Percentiles rank a stretch among this genome's conserved stretches.
phyloP scores from a whole-genome alignment of 768 basidiomycete genomes.

The Sistotremastrum niveocremeum region DNA sequence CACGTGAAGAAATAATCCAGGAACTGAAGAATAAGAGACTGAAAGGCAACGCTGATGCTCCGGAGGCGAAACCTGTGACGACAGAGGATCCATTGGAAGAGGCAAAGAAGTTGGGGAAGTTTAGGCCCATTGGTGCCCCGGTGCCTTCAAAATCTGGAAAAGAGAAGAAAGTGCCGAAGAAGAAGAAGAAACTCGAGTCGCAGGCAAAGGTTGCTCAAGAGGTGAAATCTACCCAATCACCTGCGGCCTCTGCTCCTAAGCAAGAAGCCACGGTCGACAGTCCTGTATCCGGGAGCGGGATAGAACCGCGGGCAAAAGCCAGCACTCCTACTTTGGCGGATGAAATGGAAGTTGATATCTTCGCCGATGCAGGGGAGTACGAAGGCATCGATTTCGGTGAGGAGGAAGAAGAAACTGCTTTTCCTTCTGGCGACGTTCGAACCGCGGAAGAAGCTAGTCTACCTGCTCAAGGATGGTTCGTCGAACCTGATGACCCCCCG shows the following conservation, averaged over 20 bases:
- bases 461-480: background rate
- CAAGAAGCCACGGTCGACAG: constrained; percentile 5
- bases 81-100: constrained; percentile 9
- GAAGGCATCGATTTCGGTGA: constrained; percentile 47
- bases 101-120: constrained; percentile 22
- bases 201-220: constrained; percentile 1
- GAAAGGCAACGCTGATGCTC: constrained; percentile 13
- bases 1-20: constrained; percentile 62
- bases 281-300: background rate
- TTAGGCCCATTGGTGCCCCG: constrained; percentile 13
- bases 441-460: background rate
- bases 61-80: constrained; percentile 7
- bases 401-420: constrained; percentile 29
- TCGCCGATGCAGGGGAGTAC: constrained; percentile 76
- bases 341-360: constrained; percentile 70
- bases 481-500: constrained; percentile 1
- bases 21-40: constrained; percentile 56
- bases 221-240: background rate
- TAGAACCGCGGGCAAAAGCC: constrained; percentile 7
- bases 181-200: constrained; percentile 9
- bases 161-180: constrained; percentile 17
- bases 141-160: background rate
- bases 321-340: constrained; percentile 24
- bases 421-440: background rate
- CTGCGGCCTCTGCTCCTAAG: constrained; percentile 12